A percentile compares a stretch with the other conserved stretches of the same genome.
Evolutionary conservation across 2,329 filamentous ascomycete species (phyloP).

Genomic region (Zelopaecilomyces penicillatus): DNA sequence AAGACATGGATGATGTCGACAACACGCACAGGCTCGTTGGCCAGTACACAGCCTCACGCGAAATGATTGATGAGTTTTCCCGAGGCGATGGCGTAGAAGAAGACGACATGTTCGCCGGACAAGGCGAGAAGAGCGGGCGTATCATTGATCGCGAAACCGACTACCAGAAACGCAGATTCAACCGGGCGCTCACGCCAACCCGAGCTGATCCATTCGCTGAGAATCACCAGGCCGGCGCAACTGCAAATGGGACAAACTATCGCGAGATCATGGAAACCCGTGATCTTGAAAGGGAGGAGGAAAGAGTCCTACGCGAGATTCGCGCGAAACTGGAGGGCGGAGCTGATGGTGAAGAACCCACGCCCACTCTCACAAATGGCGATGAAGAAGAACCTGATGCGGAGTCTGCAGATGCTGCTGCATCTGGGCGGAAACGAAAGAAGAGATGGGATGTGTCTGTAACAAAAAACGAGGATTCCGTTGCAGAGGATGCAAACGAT

Average conservation of each 20-base stretch:
- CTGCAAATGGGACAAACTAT: conserved; percentile 71
- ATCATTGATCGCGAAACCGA: conserved; percentile 92
- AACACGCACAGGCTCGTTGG: conserved; percentile 73
- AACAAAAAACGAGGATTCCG: conserved; percentile 43
- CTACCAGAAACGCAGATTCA: conserved; percentile 92
- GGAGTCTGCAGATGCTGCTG: conserved; percentile 55
- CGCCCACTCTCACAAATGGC: conserved; percentile 65
- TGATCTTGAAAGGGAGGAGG: conserved; percentile 89
- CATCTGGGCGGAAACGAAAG: conserved; percentile 71
- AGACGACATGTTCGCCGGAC: conserved; percentile 76
- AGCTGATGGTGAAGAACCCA: conserved; percentile 54
- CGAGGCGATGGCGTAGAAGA: conserved; percentile 79
- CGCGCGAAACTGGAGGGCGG: conserved; percentile 59
- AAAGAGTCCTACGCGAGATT: conserved; percentile 72
- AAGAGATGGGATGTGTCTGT: conserved; percentile 84
- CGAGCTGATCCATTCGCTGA: conserved; percentile 78
- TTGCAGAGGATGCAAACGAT: conserved; percentile 37
- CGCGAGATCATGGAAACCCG: conserved; percentile 84
- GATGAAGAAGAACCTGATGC: conserved; percentile 68
- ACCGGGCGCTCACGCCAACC: conserved; percentile 78
- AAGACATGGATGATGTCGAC: conserved; percentile 67
- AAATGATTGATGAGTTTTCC: conserved; percentile 91
- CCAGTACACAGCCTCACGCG: conserved; percentile 88
- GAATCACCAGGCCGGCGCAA: conserved; percentile 58
- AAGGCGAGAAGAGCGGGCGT: conserved; percentile 77